Evolutionary conservation across 805 yeast species (phyloP), one percentile per base, ranked within the genome.

Genomic region (Millerozyma acaciae): DNA sequence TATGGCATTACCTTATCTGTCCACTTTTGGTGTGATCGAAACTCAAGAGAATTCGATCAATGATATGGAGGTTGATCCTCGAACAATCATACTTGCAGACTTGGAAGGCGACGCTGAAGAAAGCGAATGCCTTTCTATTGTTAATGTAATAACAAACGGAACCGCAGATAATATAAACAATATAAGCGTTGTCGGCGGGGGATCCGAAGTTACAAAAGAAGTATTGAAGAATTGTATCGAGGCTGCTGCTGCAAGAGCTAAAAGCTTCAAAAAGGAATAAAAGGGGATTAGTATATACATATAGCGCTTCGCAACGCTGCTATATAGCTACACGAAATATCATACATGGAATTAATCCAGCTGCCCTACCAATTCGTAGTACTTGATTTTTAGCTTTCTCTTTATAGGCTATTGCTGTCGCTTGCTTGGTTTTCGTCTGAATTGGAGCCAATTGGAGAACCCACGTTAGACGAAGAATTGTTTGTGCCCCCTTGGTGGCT

Each of bases 21-120:
- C 70, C 8, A 75, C 78, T 33, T 80, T 75, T 52, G 95, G 94
- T 8, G 57, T 82, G 1, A 68, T 73, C 12, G 71, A 66, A 26
- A 32, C 65, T 8, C 65, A 67, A 16, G 57, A 60, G 3, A 68
- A 16, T 9, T 23, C 33, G 4, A 57, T 45, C 5, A 60, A 55
- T 12, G 58, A 59, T 19, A 60, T 60, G 54, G 68, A 60, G 6
- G 15, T 30, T 22, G 47, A 42, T 34, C 47, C 38, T 4, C 33
- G 53, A 16, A 43, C 73, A 1, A 62, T 77, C 0, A 47, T 85
- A 10, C 53, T 87, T 29, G 78, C 84, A 1, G 96, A 87, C 51
- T 48, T 85, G 25, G 94, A 86, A 52, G 94, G 94, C 9, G 90
- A 83, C 39, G 82, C 88, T 4, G 96, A 87, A 55, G 94, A 86